Evolutionary conservation across 2,329 filamentous ascomycete genomes (phyloP).

Genomic region (Lachnellula subtilissima): DNA sequence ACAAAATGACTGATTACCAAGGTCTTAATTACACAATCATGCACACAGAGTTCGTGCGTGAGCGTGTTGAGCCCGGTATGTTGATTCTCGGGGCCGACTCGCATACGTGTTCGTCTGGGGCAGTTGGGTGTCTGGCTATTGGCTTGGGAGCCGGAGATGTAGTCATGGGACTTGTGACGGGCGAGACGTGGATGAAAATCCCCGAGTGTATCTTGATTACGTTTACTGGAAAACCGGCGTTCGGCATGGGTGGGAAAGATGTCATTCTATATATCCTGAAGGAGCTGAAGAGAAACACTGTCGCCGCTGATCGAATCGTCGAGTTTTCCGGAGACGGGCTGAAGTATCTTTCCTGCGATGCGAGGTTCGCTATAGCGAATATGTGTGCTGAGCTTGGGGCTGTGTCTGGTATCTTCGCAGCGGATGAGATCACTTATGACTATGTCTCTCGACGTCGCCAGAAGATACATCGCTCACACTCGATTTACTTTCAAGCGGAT

Average conservation of each 20-base stretch:
- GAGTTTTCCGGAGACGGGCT: slow-evolving; percentile 41
- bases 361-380: slow-evolving; percentile 6
- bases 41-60: slow-evolving; percentile 43
- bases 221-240: slow-evolving; percentile 34
- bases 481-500: slow-evolving; percentile 37
- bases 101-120: slow-evolving; percentile 43
- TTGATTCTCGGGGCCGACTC: slow-evolving; percentile 41
- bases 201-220: slow-evolving; percentile 39
- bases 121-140: slow-evolving; percentile 38
- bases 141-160: slow-evolving; percentile 44
- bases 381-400: slow-evolving; percentile 35
- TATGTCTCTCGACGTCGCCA: too few relatives aligned
- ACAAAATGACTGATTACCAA: slow-evolving; percentile 40
- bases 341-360: slow-evolving; percentile 37
- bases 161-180: slow-evolving; percentile 40
- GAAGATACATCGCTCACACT: too few relatives aligned
- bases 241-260: slow-evolving; percentile 42
- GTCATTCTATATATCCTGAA: slow-evolving; percentile 41
- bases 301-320: slow-evolving; percentile 40
- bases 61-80: slow-evolving; percentile 41
- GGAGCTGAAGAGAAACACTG: slow-evolving; percentile 41
- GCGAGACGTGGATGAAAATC: slow-evolving; percentile 43
- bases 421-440: slow-evolving; percentile 34
- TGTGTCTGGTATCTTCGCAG: slow-evolving; percentile 39
- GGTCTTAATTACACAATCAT: slow-evolving; percentile 34